Base-by-base conservation (phyloP, 805 yeast species). In the Komagataella mondaviorum region DNA sequence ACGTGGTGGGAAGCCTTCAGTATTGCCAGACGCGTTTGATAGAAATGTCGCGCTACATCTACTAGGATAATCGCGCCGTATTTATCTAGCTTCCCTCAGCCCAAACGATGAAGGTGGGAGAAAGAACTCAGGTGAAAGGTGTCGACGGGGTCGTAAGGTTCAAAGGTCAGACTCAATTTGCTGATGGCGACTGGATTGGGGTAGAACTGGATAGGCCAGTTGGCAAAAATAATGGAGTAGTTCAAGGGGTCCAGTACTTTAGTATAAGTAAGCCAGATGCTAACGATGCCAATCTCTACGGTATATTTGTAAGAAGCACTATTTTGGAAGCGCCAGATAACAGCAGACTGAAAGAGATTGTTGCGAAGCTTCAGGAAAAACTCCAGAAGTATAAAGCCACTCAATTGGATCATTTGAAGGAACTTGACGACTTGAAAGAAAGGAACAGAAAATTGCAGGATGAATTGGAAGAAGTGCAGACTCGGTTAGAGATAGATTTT, bases 181-280 rank as follows among this genome's bases (percentile, higher is more conserved):
- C 85, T 2, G 65, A 72, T 0, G 88, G 88, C 0, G 57, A 53
- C n/a, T 77, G 83, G 82, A 61, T 73, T 3, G 83, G 82, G 1
- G 58, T 77, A 2, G 77, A 75, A 49, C 59, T 78, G 20, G 69
- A 67, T 10, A 51, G 52, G 1, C 63, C 71, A 0, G 53, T 44
- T 1, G 82, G 82, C 1, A 73, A 71, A 55, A 78, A 78, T 51
- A 66, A 77, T 53, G 83, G 83, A 1, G 59, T 73, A 0, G 71
- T 78, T 0, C 61, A 68, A 17, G 78, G 74, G 0, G 58, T 64
- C 2, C 49, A 61, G 51, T 78, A 78, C 60, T 78, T 78, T 48
- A 17, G 54, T 6, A 22, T 8, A n/a, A 16, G 51, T 7, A 46
- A 48, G 44, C 17, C 47, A 23, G 51, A 36, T 24, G 4, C 22